Evolutionary conservation across 2,329 filamentous ascomycete species (phyloP).

Genomic region (Hysterium pulicare): DNA sequence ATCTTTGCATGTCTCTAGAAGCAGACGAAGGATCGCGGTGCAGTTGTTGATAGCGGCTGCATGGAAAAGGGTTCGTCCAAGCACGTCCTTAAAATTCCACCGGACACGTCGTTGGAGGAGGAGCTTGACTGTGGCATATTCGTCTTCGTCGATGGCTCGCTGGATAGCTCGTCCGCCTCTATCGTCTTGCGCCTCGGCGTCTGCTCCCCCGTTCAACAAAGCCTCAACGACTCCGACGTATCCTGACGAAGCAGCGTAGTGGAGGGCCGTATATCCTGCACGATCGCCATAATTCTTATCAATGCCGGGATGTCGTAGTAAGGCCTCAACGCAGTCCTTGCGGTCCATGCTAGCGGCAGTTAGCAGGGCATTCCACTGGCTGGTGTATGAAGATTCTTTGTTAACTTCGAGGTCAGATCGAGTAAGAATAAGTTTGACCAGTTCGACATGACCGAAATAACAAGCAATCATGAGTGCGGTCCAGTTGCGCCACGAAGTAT

Average conservation of each 20-base stretch:
- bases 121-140: constrained; percentile 3
- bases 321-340: neutral
- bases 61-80: constrained; percentile 2
- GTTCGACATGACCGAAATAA: neutral
- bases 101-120: constrained; percentile 4
- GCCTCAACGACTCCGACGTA: neutral
- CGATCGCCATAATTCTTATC: constrained; percentile 2
- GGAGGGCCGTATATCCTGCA: constrained; percentile 3
- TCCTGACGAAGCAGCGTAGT: neutral
- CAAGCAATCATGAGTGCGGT: neutral
- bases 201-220: constrained; percentile 2
- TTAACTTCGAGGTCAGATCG: constrained; percentile 5
- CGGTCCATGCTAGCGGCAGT: constrained; percentile 1
- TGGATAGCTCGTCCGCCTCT: constrained; percentile 2
- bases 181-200: constrained; percentile 2
- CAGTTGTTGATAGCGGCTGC: constrained; percentile 3
- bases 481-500: neutral
- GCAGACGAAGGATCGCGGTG: neutral
- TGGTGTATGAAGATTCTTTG: neutral
- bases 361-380: constrained; percentile 2
- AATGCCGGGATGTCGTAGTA: constrained; percentile 2
- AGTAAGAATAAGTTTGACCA: constrained; percentile 10
- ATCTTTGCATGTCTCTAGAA: constrained; percentile 3
- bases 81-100: constrained; percentile 1
- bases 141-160: constrained; percentile 1